Percentiles rank a stretch among this genome's conserved stretches.
Evolutionary conservation across 2,329 filamentous ascomycete species (phyloP).

Genomic region (Neoascochyta sp.): DNA sequence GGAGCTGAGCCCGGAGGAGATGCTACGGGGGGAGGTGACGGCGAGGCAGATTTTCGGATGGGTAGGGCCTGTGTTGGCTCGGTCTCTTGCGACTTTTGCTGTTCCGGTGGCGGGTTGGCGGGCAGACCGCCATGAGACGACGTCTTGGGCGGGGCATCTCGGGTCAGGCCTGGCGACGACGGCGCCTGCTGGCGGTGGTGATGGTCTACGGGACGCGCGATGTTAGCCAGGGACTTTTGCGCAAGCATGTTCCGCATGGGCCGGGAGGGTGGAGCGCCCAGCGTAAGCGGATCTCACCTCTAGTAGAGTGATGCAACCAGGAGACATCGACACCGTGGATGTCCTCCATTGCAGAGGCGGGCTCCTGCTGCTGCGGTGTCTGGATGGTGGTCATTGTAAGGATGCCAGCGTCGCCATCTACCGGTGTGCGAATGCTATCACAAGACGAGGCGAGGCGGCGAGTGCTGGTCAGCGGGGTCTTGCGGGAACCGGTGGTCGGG

Average conservation of each 20-base stretch:
- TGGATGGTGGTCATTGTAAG: constrained; percentile 22
- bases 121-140: constrained; percentile 34
- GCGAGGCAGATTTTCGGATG: constrained; percentile 15
- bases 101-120: constrained; percentile 11
- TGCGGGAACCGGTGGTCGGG: constrained; percentile 19
- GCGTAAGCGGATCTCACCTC: constrained; percentile 58
- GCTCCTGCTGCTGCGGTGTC: constrained; percentile 14
- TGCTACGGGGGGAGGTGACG: constrained; percentile 16
- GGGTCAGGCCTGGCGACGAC: constrained; percentile 33
- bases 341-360: constrained; percentile 62
- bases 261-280: constrained; percentile 19
- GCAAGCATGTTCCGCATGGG: constrained; percentile 12
- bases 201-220: constrained; percentile 22
- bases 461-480: constrained; percentile 30
- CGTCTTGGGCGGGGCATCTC: constrained; percentile 35
- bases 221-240: constrained; percentile 18
- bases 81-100: constrained; percentile 13
- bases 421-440: constrained; percentile 6
- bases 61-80: constrained; percentile 10
- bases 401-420: constrained; percentile 26
- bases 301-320: constrained; percentile 82
- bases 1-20: constrained; percentile 17
- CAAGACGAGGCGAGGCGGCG: constrained; percentile 13
- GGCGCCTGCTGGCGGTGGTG: constrained; percentile 38
- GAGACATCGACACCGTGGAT: constrained; percentile 81